These are phyloP conservation scores for Didymella pinodella DNA, from an alignment of 2,329 filamentous ascomycete genomes.

Conservation along the genomic window DNA sequence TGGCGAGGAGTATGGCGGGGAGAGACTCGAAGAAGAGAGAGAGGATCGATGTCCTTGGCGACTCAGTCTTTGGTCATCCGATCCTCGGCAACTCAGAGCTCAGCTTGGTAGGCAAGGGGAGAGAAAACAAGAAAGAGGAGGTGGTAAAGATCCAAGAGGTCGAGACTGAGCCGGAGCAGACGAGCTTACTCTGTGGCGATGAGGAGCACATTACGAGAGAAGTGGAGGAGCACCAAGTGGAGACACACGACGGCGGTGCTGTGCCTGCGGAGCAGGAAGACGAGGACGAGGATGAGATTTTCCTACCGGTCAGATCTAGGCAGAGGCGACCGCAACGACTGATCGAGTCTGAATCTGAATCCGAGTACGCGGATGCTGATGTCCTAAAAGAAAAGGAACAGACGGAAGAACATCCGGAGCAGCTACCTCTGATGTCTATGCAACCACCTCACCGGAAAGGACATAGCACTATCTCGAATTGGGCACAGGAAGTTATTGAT, in stretches of 20 bases:
- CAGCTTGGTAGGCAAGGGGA: constrained; percentile 8
- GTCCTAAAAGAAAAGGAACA: constrained; percentile 16
- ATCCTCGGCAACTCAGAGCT: constrained; percentile 23
- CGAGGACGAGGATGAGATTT: constrained; percentile 42
- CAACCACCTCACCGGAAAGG: constrained; percentile 37
- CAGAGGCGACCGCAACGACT: constrained; percentile 28
- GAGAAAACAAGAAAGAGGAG: constrained; percentile 11
- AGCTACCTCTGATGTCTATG: constrained; percentile 29
- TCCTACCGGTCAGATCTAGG: constrained; percentile 31
- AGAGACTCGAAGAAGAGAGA: constrained; percentile 27
- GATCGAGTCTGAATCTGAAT: constrained; percentile 31
- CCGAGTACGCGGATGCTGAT: constrained; percentile 29
- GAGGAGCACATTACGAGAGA: constrained; percentile 27
- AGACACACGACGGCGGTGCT: constrained; percentile 11
- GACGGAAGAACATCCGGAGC: constrained; percentile 9
- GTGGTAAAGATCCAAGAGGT: constrained; percentile 19
- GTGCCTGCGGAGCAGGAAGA: constrained; percentile 21
- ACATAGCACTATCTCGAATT: constrained; percentile 39
- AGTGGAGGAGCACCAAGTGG: constrained; percentile 13
- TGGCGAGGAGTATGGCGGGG: constrained; percentile 40
- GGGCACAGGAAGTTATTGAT: constrained; percentile 46
- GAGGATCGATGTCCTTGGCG: constrained; percentile 26
- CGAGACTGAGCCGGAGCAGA: constrained; percentile 35
- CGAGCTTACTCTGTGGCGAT: constrained; percentile 44
- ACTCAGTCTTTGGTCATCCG: constrained; percentile 5